Base-by-base conservation (phyloP, 495 filamentous ascomycete genomes). In the Penicillium macrosclerotiorum region DNA sequence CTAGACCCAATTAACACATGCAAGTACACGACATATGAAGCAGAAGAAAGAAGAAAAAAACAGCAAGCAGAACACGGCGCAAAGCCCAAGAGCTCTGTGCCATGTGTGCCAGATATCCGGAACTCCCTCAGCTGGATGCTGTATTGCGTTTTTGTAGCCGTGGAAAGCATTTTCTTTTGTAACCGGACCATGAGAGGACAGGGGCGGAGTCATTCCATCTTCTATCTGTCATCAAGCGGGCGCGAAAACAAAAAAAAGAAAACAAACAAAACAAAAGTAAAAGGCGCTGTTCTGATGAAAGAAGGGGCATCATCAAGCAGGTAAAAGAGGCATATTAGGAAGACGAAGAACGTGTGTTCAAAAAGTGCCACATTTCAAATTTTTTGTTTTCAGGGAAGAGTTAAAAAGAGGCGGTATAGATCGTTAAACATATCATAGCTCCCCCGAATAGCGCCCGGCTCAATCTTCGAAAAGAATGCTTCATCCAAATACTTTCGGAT, bases 71-170 rank as follows among this genome's bases (percentile, higher is more conserved):
- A 57, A 62, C 69, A 67, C 72, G 68, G 69, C 68, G 51, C 55
- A 48, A 59, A 49, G 51, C 40, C 52, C 63, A 64, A 73, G 77
- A 74, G 61, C 55, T 80, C 54, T 56, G 62, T n/a, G n/a, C n/a
- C n/a, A n/a, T n/a, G n/a, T 59, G 54, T 83, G 81, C 80, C 81
- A 86, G 85, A 89, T 89, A 89, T 90, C 87, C 86, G 85, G 86
- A 91, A 77, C 77, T 78, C 82, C 84, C 80, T 79, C 44, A 54
- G 59, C 49, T 45, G 47, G 42, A 62, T 59, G 59, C 55, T 52
- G 42, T 31, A 22, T n/a, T 42, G 37, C 35, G 55, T 54, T 51
- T 45, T 42, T n/a, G n/a, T n/a, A n/a, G 43, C 36, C 31, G 42
- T 59, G 40, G 41, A 51, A 54, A 54, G 55, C 55, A 55, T 58